Evolutionary conservation across 371 early-diverging fungal species (phyloP), one percentile per base, ranked within the genome.

Genomic region (Mortierella sp.): DNA sequence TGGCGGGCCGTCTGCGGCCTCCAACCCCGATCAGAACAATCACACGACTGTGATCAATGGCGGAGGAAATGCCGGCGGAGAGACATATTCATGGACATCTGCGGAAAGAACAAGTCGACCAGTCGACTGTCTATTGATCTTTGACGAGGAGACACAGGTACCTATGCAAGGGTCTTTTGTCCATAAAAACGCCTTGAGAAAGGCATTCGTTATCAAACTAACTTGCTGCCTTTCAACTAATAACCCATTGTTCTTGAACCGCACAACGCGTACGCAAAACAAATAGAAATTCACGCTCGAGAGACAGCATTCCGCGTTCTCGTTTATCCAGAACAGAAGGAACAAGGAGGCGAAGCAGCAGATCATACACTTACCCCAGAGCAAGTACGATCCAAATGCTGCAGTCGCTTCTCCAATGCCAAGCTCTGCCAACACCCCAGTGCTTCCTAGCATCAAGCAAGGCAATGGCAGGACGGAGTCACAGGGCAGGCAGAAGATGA

Each of bases 131-230:
- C 59, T 76, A 30, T 39, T 76, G 55, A 76, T 76, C 43, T 76
- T 65, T 57, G 76, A 76, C 26, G 76, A 76, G 31, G 66, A 64
- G 27, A 76, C 76, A 31, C 64, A 76, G 65, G 76, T 76, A 60
- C 53, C n/a, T n/a, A n/a, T n/a, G n/a, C n/a, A n/a, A n/a, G n/a
- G 41, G 4, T 21, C 3, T 39, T 19, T 26, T 32, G 34, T 49
- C 17, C 32, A 17, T 12, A n/a, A 8, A 14, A n/a, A n/a, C n/a
- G n/a, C n/a, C n/a, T n/a, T n/a, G n/a, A n/a, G n/a, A n/a, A n/a
- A n/a, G n/a, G n/a, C n/a, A n/a, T n/a, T n/a, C n/a, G n/a, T n/a
- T n/a, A n/a, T n/a, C n/a, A n/a, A n/a, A n/a, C n/a, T n/a, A n/a
- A n/a, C n/a, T n/a, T n/a, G n/a, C n/a, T n/a, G n/a, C n/a, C n/a